Percentiles rank a stretch among this genome's conserved stretches.
These are phyloP conservation scores for Flueggea neowawraea DNA, from an alignment of 441 rosid species.

Conservation along the genomic window DNA sequence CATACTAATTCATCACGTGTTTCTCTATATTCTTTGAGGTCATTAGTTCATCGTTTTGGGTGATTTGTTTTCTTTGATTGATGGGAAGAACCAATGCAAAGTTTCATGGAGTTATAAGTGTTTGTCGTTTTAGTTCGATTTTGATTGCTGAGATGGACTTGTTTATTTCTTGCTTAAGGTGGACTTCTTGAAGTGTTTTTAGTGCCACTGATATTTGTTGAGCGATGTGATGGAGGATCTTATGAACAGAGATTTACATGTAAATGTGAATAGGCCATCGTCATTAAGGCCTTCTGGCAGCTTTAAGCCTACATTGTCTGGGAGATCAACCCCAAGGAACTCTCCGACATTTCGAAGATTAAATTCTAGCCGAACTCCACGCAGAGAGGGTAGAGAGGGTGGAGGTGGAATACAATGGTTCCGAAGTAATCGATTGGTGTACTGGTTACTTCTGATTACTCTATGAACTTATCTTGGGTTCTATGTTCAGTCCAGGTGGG, in stretches of 20 bases:
- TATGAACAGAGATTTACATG: constrained; percentile 39
- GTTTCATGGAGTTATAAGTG: too few relatives aligned
- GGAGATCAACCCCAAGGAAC: constrained; percentile 67
- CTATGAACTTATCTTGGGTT: constrained; percentile 95
- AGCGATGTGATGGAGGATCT: constrained; percentile 47
- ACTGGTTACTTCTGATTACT: constrained; percentile 89
- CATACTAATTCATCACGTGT: too few relatives aligned
- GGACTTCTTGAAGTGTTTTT: too few relatives aligned
- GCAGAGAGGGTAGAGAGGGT: constrained; percentile 67
- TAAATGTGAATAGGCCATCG: constrained; percentile 41
- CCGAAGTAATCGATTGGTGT: constrained; percentile 64
- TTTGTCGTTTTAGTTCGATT: too few relatives aligned
- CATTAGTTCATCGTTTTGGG: too few relatives aligned
- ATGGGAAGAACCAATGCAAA: too few relatives aligned
- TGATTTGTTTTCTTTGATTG: too few relatives aligned
- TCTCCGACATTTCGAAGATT: constrained; percentile 65
- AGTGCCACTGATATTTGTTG: constrained; percentile 9
- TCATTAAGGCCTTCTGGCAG: constrained; percentile 56
- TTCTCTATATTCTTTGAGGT: too few relatives aligned
- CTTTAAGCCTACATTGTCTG: constrained; percentile 57
- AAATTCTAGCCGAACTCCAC: constrained; percentile 73
- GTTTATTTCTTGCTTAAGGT: too few relatives aligned
- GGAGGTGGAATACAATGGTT: constrained; percentile 65
- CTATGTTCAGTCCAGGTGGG: constrained; percentile 96
- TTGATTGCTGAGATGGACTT: too few relatives aligned